These are phyloP conservation scores for Houttuynia cordata DNA, from an alignment of 164 flowering plant genomes.

Conservation along the genomic window DNA sequence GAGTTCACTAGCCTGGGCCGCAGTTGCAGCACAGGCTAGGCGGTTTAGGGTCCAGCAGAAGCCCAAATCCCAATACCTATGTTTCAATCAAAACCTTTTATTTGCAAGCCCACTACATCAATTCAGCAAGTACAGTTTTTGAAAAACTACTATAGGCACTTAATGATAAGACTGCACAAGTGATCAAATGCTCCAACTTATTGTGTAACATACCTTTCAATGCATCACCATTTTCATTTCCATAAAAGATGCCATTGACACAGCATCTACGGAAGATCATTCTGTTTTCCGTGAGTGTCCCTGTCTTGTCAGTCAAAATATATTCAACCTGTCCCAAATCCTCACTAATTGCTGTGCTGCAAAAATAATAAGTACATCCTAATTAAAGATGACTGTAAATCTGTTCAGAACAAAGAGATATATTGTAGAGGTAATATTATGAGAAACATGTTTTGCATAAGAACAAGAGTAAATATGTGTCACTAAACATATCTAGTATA, in stretches of 20 bases:
- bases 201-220: slow-evolving; percentile 46
- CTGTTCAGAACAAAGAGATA: neutral
- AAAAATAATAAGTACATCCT: slow-evolving; percentile 4
- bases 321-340: slow-evolving; percentile 99
- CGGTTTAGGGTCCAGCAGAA: too few species aligned
- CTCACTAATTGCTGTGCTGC: slow-evolving; percentile 99
- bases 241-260: slow-evolving; percentile 64
- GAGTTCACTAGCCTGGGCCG: too few species aligned
- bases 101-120: too few species aligned
- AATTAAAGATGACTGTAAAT: neutral
- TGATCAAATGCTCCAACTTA: neutral
- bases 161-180: neutral
- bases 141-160: too few species aligned
- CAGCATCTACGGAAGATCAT: slow-evolving; percentile 96
- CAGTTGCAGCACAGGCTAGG: too few species aligned
- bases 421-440: too few species aligned
- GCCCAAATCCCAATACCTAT: too few species aligned
- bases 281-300: slow-evolving; percentile 89
- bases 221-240: slow-evolving; percentile 89
- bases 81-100: too few species aligned
- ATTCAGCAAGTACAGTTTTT: too few species aligned
- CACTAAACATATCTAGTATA: neutral
- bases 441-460: too few species aligned
- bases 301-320: slow-evolving; percentile 97
- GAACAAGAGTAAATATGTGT: neutral